Conservation (phyloP, 768 basidiomycete genomes). For the Podaxis sp. region DNA sequence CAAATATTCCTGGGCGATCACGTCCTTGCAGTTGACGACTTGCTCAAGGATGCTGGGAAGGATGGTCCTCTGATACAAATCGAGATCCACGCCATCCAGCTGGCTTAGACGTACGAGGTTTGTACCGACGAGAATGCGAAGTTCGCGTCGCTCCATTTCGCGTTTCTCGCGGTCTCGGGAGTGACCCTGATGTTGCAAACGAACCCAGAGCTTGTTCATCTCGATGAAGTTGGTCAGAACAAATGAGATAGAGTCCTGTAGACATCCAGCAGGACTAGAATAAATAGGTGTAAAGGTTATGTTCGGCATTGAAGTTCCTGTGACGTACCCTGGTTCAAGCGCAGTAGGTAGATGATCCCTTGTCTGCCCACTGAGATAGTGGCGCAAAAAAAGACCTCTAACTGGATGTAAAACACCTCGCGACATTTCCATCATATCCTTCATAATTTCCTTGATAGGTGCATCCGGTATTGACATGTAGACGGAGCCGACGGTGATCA, state of each 20-base stretch:
- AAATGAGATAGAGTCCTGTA: constrained; percentile 94
- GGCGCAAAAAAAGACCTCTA: constrained; percentile 89
- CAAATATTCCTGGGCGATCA: constrained; percentile 97
- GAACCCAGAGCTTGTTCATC: constrained; percentile 99
- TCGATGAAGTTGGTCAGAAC: constrained; percentile 99
- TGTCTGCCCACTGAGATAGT: constrained; percentile 96
- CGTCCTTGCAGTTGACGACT: constrained; percentile 97
- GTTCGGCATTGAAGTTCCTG: not conserved
- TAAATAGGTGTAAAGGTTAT: not conserved
- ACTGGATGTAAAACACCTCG: constrained; percentile 97
- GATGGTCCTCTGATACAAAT: constrained; percentile 82
- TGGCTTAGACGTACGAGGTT: constrained; percentile 95
- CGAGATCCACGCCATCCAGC: constrained; percentile 93
- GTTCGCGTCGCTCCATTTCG: constrained; percentile 90
- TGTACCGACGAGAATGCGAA: constrained; percentile 95
- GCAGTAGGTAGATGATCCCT: constrained; percentile 94
- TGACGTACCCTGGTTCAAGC: constrained; percentile 67
- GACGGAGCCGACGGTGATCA: constrained; percentile 99
- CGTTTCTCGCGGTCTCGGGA: constrained; percentile 96
- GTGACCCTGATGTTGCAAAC: constrained; percentile 96
- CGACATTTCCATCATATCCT: constrained; percentile 99
- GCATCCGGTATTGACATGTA: constrained; percentile 99
- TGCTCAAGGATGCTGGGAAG: constrained; percentile 94
- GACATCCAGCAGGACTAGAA: constrained; percentile 74
- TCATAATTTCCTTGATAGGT: constrained; percentile 99